Evolutionary conservation across 352 stramenopile species (phyloP), one percentile per base, ranked within the genome.

Genomic region (Pythium monospermum): DNA sequence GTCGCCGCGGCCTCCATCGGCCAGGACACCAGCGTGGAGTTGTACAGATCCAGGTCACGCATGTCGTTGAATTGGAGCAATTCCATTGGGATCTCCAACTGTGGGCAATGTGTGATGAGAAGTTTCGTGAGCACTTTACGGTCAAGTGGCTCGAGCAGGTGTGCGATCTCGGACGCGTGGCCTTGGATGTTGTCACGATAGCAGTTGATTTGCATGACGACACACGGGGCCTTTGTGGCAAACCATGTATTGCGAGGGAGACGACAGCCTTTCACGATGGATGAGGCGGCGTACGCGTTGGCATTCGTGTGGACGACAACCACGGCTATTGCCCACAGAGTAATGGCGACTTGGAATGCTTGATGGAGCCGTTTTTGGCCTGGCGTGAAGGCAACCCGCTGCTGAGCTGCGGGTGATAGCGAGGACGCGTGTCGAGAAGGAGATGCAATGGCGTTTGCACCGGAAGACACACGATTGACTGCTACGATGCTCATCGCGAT

Each of bases 201-300:
- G 21, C 56, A 64, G n/a, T 64, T 57, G 37, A 64, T 53, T 23
- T 64, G 56, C 33, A 64, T 49, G 12, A 64, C 56, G 4, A 41
- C 47, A 21, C 56, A 64, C 8, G 56, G 56, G 13, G 27, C 33
- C 6, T 43, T 23, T 15, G 21, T 16, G 2, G 41, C 48, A 37
- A 32, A 19, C 56, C 56, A 64, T 4, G 48, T 23, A 18, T 44
- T 26, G 2, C 57, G 19, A 8, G 26, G 33, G 2, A 58, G 23
- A 16, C 56, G 47, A 32, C 56, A 64, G 1, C 30, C 48, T 49
- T 7, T 13, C 2, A 31, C 26, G n/a, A n/a, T n/a, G n/a, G n/a
- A n/a, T 15, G 15, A 11, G 6, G 16, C 3, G 6, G 21, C 31
- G n/a, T 39, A 26, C 4, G 23, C 8, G 13, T 21, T 23, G 15